phyloP scores from a whole-genome alignment of 129 eudicot genomes.

The Tagetes patula region DNA sequence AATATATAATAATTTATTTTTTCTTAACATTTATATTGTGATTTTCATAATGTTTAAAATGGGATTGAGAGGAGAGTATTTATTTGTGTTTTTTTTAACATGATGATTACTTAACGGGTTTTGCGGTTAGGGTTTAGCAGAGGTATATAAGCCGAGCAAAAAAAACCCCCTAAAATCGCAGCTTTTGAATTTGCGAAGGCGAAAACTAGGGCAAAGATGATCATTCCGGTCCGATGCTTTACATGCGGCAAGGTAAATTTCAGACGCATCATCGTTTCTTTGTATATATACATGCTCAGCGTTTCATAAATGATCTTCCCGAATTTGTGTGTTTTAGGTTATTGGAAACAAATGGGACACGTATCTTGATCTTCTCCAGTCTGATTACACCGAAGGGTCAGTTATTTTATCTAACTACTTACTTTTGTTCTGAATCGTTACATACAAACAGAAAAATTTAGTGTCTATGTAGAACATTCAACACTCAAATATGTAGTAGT shows the following conservation, averaged over 20 bases:
- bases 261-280: not conserved
- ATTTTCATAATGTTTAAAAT: too few species aligned
- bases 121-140: not conserved
- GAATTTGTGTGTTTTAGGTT: conserved; percentile 46
- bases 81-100: too few species aligned
- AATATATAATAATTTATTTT: too few species aligned
- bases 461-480: conserved; percentile 1
- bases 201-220: conserved; percentile 51
- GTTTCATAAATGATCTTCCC: not conserved
- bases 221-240: conserved; percentile 83
- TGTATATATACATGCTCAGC: not conserved
- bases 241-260: conserved; percentile 77
- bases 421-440: not conserved
- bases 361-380: conserved; percentile 89
- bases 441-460: not conserved
- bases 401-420: not conserved
- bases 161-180: not conserved
- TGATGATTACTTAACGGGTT: too few species aligned
- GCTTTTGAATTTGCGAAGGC: conserved; percentile 20
- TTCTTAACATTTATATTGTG: too few species aligned
- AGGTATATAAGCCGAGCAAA: conserved; percentile 22
- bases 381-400: conserved; percentile 92
- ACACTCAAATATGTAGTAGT: not conserved
- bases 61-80: too few species aligned
- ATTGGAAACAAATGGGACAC: conserved; percentile 96